These are phyloP conservation scores for Fusarium protoensiforme DNA, from an alignment of 2,329 filamentous ascomycete species.

Conservation along the genomic window DNA sequence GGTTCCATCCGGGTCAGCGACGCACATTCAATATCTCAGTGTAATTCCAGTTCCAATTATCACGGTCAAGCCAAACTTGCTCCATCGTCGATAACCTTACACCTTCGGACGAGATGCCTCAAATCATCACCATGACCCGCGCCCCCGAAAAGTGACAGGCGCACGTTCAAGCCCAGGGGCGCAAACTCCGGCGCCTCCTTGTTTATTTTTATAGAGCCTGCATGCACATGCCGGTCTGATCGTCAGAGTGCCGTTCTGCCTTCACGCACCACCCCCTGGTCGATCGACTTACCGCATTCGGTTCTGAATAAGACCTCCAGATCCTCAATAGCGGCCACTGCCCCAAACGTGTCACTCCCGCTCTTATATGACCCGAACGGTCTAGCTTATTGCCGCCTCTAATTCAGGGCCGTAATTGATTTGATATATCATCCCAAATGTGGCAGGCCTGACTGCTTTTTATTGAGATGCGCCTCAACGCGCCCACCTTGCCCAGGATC, in stretches of 20 bases:
- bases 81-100: background rate
- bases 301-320: constrained; percentile 47
- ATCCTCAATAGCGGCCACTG: constrained; percentile 44
- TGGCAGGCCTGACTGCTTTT: background rate
- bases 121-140: background rate
- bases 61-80: background rate
- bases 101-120: background rate
- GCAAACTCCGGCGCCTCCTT: constrained; percentile 4
- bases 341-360: constrained; percentile 3
- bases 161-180: background rate
- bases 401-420: constrained; percentile 27
- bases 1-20: background rate
- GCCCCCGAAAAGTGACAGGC: background rate
- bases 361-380: background rate
- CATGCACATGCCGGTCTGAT: background rate
- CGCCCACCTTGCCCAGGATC: background rate
- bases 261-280: constrained; percentile 6
- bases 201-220: constrained; percentile 11
- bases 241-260: background rate
- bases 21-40: background rate
- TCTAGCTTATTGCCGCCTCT: background rate
- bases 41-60: background rate
- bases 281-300: constrained; percentile 43
- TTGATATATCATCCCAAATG: constrained; percentile 4
- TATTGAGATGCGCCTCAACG: constrained; percentile 5